Base-by-base conservation (phyloP, 1,139 yeast genomes). In the Eremothecium coryli region DNA sequence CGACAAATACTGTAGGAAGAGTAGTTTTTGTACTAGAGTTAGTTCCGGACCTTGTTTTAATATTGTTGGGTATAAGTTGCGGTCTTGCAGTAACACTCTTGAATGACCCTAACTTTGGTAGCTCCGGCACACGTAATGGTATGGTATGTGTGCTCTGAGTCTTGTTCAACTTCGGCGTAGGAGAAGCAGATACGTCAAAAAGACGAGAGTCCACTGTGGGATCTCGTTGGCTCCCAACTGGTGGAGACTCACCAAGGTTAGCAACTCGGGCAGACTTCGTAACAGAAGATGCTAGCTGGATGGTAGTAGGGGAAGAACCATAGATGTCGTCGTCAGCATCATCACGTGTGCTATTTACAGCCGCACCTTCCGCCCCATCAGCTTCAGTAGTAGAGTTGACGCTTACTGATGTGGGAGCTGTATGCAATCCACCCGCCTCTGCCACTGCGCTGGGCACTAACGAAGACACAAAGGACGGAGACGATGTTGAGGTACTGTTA, bases 81-180 rank as follows among this genome's bases (percentile, higher is more conserved):
- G 30, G 30, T 11, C 30, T 15, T 7, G 14, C 22, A 23, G 16
- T 32, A 16, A 16, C 56, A 29, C 56, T 51, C 28, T 40, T 49
- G 38, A 56, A 56, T 3, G 60, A 54, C 4, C 60, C 60, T 58
- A 56, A 53, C 33, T 54, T 56, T n/a, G 60, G 60, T 25, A 56
- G 41, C 32, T 54, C 60, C 2, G 58, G 57, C 6, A 54, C 47
- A n/a, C 40, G 30, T n/a, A 27, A 14, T 11, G 30, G 22, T 14
- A 23, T 9, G 12, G 8, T 42, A 11, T 36, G 31, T 16, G 37
- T 32, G 16, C 38, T 22, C 18, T 35, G 8, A 21, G 36, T 23
- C 17, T 27, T 32, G 18, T 32, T 23, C 29, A 40, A 40, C 41
- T 51, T 52, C 3, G 60, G 60, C 7, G 60, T 55, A 9, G 60